Evolutionary conservation across 306 rosid species (phyloP).

Genomic region (Hylodesmum podocarpum): DNA sequence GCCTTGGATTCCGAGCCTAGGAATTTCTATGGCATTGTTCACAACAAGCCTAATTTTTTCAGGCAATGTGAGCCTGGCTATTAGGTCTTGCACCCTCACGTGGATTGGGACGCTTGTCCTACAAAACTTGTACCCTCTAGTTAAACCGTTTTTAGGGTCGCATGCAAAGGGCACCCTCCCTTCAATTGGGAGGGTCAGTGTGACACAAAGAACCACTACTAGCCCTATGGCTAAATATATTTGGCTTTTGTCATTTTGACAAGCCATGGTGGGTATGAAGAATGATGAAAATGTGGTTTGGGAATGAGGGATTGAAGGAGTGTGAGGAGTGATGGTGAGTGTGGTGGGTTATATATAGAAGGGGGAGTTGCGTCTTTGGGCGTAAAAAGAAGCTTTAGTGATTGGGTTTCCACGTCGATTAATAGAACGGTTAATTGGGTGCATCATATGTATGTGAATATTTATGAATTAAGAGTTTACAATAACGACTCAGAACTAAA

Average conservation of each 20-base stretch:
- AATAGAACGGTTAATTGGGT: background rate
- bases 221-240: background rate
- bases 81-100: constrained; percentile 67
- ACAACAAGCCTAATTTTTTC: constrained; percentile 80
- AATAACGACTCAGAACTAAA: constrained; percentile 27
- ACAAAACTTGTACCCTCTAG: constrained; percentile 62
- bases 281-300: background rate
- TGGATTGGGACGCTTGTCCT: constrained; percentile 37
- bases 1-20: constrained; percentile 72
- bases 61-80: constrained; percentile 67
- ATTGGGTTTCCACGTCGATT: constrained; percentile 41
- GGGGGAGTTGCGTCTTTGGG: constrained; percentile 36
- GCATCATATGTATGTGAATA: background rate
- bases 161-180: constrained; percentile 78
- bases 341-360: constrained; percentile 20
- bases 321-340: background rate
- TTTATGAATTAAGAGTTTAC: background rate
- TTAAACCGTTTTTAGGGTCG: constrained; percentile 60
- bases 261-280: constrained; percentile 23
- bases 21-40: constrained; percentile 73
- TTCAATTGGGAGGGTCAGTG: background rate
- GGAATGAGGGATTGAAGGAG: background rate
- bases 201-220: background rate
- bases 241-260: background rate
- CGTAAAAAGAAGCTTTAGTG: background rate